Percentiles rank a stretch among this genome's conserved stretches.
These are phyloP conservation scores for Myrmaecium sp. DNA, from an alignment of 2,329 filamentous ascomycete species.

Conservation along the genomic window DNA sequence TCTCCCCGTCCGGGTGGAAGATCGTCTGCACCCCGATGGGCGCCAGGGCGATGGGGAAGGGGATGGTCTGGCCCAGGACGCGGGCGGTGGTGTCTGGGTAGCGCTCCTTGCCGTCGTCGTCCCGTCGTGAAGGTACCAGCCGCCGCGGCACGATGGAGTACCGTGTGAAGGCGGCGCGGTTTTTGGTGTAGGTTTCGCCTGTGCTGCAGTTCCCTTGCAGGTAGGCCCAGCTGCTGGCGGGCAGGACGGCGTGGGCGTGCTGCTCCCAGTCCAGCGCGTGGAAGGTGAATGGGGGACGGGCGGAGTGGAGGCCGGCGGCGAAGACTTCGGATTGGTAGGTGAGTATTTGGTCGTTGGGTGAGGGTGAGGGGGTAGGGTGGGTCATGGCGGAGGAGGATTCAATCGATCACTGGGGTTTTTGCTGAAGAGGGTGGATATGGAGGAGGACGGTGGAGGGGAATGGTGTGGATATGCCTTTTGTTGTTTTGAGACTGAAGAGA, in stretches of 20 bases:
- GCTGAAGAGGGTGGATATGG: too few species aligned
- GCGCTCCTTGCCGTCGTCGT: slow-evolving; percentile 1
- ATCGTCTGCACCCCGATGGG: slow-evolving; percentile 54
- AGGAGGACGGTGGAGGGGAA: too few species aligned
- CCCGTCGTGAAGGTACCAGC: slow-evolving; percentile 2
- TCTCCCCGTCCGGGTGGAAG: slow-evolving; percentile 48
- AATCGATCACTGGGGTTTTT: too few species aligned
- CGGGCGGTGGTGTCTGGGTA: slow-evolving; percentile 4
- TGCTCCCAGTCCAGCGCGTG: slow-evolving; percentile 13
- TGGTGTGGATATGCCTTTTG: too few species aligned
- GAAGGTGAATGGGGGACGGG: slow-evolving; percentile 17
- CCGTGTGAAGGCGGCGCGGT: slow-evolving; percentile 11
- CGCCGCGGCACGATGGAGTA: slow-evolving; percentile 10
- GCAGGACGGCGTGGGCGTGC: slow-evolving; percentile 12
- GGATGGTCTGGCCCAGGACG: slow-evolving; percentile 14
- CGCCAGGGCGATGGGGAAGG: slow-evolving; percentile 27
- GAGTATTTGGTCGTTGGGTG: too few species aligned
- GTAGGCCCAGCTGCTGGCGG: slow-evolving; percentile 17
- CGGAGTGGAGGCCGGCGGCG: slow-evolving; percentile 15
- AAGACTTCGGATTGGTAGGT: slow-evolving; percentile 15
- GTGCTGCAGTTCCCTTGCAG: slow-evolving; percentile 16
- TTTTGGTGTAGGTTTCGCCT: slow-evolving; percentile 16
- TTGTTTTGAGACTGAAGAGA: too few species aligned
- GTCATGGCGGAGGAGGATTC: too few species aligned
- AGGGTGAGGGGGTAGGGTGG: too few species aligned